Conservation (phyloP, 805 yeast genomes). For the Wickerhamiella dianesei region DNA sequence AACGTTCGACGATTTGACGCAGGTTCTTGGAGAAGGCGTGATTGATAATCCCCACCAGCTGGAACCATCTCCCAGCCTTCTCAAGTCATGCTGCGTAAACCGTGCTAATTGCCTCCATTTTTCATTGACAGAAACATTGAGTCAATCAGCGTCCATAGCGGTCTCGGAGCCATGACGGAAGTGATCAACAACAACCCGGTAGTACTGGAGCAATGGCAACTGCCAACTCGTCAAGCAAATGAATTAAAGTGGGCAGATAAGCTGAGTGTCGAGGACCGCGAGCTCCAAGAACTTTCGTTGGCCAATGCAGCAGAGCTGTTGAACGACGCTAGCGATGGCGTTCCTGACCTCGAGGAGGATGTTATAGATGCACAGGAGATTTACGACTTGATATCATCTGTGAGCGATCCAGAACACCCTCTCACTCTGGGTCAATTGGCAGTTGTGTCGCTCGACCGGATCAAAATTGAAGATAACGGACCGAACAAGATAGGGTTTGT, state of each 20-base stretch:
- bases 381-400: slow-evolving; percentile 69
- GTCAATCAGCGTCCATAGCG: too few species aligned
- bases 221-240: slow-evolving; percentile 45
- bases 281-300: slow-evolving; percentile 17
- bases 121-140: too few species aligned
- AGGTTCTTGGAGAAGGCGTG: too few species aligned
- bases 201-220: slow-evolving; percentile 55
- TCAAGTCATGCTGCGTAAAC: too few species aligned
- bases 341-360: slow-evolving; percentile 27
- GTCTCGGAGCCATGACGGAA: slow-evolving; percentile 44
- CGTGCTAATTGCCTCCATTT: too few species aligned
- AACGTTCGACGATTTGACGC: too few species aligned
- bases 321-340: slow-evolving; percentile 17
- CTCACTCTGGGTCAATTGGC: slow-evolving; percentile 86
- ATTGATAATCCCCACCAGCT: too few species aligned
- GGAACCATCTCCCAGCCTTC: too few species aligned
- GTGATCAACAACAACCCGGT: slow-evolving; percentile 87
- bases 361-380: slow-evolving; percentile 81
- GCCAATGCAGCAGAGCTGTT: slow-evolving; percentile 11
- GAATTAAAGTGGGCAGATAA: slow-evolving; percentile 8
- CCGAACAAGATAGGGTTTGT: slow-evolving; percentile 54
- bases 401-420: slow-evolving; percentile 97
- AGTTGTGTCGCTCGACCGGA: slow-evolving; percentile 77
- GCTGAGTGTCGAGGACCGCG: slow-evolving; percentile 7
- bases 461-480: slow-evolving; percentile 49